phyloP scores from a whole-genome alignment of 495 filamentous ascomycete genomes.

The Lasiosphaeris hirsuta region DNA sequence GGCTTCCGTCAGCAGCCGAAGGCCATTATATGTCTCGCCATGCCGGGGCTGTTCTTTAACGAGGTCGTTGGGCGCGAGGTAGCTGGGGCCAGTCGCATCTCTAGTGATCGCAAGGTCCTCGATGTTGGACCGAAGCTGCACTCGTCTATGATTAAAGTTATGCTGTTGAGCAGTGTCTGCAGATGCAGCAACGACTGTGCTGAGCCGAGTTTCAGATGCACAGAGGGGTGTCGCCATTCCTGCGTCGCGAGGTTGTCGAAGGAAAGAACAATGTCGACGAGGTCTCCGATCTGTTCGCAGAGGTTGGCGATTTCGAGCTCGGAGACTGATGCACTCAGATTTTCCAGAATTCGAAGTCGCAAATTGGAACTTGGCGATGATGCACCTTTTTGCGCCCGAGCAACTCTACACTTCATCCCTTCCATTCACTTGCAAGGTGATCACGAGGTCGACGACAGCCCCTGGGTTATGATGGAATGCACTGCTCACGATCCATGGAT shows the following conservation, averaged over 20 bases:
- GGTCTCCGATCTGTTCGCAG: slow-evolving; percentile 4
- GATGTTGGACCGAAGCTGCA: background rate
- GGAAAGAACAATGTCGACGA: background rate
- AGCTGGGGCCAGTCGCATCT: background rate
- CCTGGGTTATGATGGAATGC: no score
- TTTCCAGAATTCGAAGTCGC: no score
- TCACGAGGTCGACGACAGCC: no score
- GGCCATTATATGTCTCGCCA: background rate
- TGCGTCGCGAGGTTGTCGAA: slow-evolving; percentile 2
- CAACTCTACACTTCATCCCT: background rate
- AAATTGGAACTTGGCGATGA: no score
- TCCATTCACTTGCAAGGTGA: no score
- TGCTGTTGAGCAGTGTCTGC: background rate
- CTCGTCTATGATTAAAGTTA: background rate
- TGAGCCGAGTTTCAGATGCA: background rate
- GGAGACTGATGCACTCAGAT: background rate
- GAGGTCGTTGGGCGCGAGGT: background rate
- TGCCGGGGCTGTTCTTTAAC: background rate
- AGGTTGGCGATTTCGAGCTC: background rate
- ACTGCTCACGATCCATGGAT: no score
- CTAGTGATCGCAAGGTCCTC: background rate
- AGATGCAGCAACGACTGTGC: background rate
- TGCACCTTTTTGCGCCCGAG: background rate
- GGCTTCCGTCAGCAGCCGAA: background rate
- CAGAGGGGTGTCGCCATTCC: background rate